Percentiles rank a stretch among this genome's conserved stretches.
phyloP scores from a whole-genome alignment of 305 asterid species.

The Fraxinus paxiana region DNA sequence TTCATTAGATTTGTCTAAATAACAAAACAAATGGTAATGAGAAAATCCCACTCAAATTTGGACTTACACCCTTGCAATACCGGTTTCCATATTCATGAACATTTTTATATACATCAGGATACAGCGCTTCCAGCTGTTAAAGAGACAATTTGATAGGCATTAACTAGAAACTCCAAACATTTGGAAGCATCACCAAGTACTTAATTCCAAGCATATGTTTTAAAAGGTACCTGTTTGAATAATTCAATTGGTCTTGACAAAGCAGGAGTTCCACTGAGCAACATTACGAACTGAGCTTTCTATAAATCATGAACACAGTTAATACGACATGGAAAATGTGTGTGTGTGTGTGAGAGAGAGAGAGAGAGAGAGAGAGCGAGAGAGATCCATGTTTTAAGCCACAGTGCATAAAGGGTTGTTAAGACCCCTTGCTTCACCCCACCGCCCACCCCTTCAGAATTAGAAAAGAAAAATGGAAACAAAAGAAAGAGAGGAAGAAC shows the following conservation, averaged over 20 bases:
- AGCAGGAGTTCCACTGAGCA: slow-evolving; percentile 99
- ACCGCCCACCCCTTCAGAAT: neutral
- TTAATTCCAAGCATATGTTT: slow-evolving; percentile 4
- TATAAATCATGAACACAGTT: slow-evolving; percentile 33
- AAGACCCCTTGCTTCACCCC: neutral
- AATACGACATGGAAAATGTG: slow-evolving; percentile 15
- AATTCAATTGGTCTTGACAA: slow-evolving; percentile 92
- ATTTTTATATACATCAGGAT: slow-evolving; percentile 77
- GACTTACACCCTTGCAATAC: slow-evolving; percentile 98
- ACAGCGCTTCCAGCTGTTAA: slow-evolving; percentile 85
- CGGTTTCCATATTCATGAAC: slow-evolving; percentile 90
- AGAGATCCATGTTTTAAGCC: slow-evolving; percentile 5
- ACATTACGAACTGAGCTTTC: slow-evolving; percentile 78
- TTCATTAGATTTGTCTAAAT: slow-evolving; percentile 15
- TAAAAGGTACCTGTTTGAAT: slow-evolving; percentile 66
- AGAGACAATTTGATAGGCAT: slow-evolving; percentile 11
- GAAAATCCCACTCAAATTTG: slow-evolving; percentile 21
- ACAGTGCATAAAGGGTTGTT: neutral
- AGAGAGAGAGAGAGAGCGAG: slow-evolving; percentile 10
- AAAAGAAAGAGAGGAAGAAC: neutral
- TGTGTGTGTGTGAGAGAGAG: neutral
- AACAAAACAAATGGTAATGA: slow-evolving; percentile 8
- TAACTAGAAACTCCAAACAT: slow-evolving; percentile 19
- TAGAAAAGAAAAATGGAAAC: slow-evolving; percentile 6
- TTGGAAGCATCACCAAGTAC: slow-evolving; percentile 18